These are phyloP conservation scores for Linnemannia exigua DNA, from an alignment of 192 early-diverging fungal genomes.

Conservation along the genomic window DNA sequence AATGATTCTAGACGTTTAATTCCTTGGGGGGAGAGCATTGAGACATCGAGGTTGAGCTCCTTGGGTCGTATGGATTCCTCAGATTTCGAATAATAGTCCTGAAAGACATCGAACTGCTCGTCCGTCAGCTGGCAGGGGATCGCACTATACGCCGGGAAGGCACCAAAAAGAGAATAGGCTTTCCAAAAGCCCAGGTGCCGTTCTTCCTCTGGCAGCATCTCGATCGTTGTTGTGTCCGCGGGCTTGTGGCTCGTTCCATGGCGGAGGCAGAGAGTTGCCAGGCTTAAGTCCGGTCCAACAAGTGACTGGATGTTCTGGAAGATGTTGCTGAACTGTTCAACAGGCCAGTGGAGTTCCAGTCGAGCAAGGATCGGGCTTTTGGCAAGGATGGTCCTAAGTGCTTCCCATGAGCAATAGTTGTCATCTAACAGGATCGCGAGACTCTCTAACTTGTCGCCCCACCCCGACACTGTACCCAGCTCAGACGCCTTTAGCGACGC, in stretches of 20 bases:
- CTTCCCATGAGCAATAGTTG: neutral
- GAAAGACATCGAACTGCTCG: neutral
- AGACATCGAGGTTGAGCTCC: constrained; percentile 1
- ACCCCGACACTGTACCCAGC: neutral
- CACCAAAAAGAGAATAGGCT: neutral
- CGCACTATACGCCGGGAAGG: neutral
- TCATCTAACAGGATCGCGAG: neutral
- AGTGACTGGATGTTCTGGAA: neutral
- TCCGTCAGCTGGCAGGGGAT: neutral
- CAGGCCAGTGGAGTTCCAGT: neutral
- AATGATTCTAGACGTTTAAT: neutral
- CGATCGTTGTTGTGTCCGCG: neutral
- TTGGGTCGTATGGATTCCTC: neutral
- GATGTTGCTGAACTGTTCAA: neutral
- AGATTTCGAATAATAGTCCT: neutral
- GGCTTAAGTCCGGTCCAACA: neutral
- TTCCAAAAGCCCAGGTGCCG: neutral
- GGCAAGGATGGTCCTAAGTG: neutral
- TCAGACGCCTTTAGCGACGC: neutral
- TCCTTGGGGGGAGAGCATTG: neutral
- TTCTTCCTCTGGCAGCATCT: neutral
- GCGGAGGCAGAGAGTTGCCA: neutral
- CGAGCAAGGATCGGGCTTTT: neutral
- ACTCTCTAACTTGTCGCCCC: neutral
- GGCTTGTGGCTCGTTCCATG: neutral